Percentiles rank a stretch among this genome's conserved stretches.
phyloP scores from a whole-genome alignment of 2,329 filamentous ascomycete species.

The Lasiodiplodia hormozganensis region DNA sequence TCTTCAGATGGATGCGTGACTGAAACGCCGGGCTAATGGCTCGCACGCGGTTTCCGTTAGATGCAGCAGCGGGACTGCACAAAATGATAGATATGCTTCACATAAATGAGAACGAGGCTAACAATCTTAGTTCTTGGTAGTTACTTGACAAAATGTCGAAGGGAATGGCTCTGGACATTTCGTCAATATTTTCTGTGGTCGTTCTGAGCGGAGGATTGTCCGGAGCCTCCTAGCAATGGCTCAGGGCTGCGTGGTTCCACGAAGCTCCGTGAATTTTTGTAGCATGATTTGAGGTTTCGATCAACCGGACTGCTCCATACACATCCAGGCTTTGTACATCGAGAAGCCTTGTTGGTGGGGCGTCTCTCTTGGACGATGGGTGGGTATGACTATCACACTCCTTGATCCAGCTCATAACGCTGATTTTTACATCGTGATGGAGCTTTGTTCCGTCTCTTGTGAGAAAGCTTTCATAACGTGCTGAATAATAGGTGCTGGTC shows the following conservation, averaged over 20 bases:
- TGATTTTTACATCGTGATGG: not conserved
- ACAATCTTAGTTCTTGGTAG: constrained; percentile 20
- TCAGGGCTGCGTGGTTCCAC: constrained; percentile 28
- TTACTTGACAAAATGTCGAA: constrained; percentile 2
- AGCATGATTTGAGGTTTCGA: not conserved
- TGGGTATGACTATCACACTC: not conserved
- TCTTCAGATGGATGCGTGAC: constrained; percentile 40
- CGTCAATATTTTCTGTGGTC: constrained; percentile 28
- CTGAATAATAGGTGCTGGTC: too few relatives aligned
- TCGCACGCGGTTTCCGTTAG: not conserved
- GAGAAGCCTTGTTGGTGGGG: not conserved
- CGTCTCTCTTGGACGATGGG: not conserved
- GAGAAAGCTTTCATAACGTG: not conserved
- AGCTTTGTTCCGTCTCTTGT: not conserved
- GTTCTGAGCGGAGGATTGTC: constrained; percentile 33
- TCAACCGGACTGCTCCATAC: not conserved
- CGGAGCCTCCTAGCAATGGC: constrained; percentile 37
- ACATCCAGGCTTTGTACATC: not conserved
- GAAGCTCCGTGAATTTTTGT: not conserved
- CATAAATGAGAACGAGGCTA: too few relatives aligned
- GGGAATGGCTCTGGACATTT: not conserved
- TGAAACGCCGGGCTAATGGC: constrained; percentile 35
- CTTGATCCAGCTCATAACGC: not conserved
- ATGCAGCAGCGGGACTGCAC: too few relatives aligned
- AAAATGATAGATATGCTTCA: too few relatives aligned